Percentiles rank a stretch among this genome's conserved stretches.
Conservation (phyloP, 306 rosid species). For the Lagenaria siceraria region DNA sequence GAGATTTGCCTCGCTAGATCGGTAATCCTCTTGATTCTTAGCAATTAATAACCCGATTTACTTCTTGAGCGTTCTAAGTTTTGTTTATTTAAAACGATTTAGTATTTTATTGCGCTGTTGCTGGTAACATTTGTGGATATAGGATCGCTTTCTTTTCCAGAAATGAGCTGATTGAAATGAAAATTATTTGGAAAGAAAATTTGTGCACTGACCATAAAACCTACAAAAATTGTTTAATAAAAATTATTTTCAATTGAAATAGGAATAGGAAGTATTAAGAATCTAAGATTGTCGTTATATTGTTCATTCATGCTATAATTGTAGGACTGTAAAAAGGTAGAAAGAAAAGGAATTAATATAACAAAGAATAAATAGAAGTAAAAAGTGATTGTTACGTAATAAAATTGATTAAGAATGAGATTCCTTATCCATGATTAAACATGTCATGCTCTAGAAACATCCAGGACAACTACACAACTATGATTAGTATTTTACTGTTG, state of each 20-base stretch:
- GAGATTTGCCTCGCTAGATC: constrained; percentile 26
- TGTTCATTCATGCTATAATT: not conserved
- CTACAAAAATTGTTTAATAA: not conserved
- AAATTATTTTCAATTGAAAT: not conserved
- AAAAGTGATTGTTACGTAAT: not conserved
- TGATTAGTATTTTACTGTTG: not conserved
- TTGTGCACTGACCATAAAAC: not conserved
- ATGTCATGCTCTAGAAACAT: not conserved
- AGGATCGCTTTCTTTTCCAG: not conserved
- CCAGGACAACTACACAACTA: not conserved
- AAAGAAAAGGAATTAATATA: not conserved
- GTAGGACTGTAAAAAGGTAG: not conserved
- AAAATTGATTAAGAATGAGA: not conserved
- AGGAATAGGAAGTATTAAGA: not conserved
- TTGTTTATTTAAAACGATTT: not conserved
- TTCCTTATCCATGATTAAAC: not conserved
- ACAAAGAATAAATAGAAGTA: not conserved
- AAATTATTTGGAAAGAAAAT: not conserved
- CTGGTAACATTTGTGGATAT: not conserved
- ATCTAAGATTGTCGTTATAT: not conserved
- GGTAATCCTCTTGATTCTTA: constrained; percentile 12
- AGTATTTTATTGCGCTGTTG: not conserved
- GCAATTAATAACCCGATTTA: not conserved
- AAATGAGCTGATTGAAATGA: not conserved
- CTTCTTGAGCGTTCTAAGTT: not conserved